Base-by-base conservation (phyloP, 1,284 basidiomycete species). In the Macrocystidia cucumis region DNA sequence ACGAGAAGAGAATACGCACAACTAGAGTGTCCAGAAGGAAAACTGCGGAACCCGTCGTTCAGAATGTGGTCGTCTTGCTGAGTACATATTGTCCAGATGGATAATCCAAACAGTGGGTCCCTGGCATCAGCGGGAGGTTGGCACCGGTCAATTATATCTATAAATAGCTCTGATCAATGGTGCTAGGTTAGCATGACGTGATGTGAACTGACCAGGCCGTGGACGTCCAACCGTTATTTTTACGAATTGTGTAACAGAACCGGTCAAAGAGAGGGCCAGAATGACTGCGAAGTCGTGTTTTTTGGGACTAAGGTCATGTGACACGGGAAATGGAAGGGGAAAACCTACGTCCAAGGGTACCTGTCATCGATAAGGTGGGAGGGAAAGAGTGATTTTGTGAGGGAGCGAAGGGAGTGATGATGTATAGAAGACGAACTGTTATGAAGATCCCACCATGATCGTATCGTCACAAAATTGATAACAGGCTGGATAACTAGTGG, bases 211-310 rank as follows among this genome's bases (percentile, higher is more conserved):
- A 79, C 83, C 84, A 46, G 84, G 89, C 28, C 95, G 72, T 1
- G 95, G 92, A 19, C 95, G 74, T 21, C 95, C 95, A 13, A 95
- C 91, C 1, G 83, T 82, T 23, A 88, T 67, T 62, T 98, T 98
- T 43, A 78, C 69, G 38, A 92, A 68, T 52, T 95, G 85, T 0
- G 93, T 96, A 28, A 93, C 62, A 20, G 79, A 65, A 8, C 88
- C 87, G 1, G 91, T 83, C 29, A 93, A 64, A 3, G 80, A 67
- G 29, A 90, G 68, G 9, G 78, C 69, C 25, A 93, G 70, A 16
- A 87, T 62, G 43, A 91, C 87, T 88, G 43, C 22, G 32, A 23
- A 16, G 19, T 24, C 7, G 33, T 19, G 12, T 14, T n/a, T n/a
- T n/a, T n/a, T n/a, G n/a, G n/a, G n/a, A n/a, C n/a, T n/a, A n/a